Evolutionary conservation across 2,329 filamentous ascomycete genomes (phyloP).

Genomic region (Diaporthe destruens): DNA sequence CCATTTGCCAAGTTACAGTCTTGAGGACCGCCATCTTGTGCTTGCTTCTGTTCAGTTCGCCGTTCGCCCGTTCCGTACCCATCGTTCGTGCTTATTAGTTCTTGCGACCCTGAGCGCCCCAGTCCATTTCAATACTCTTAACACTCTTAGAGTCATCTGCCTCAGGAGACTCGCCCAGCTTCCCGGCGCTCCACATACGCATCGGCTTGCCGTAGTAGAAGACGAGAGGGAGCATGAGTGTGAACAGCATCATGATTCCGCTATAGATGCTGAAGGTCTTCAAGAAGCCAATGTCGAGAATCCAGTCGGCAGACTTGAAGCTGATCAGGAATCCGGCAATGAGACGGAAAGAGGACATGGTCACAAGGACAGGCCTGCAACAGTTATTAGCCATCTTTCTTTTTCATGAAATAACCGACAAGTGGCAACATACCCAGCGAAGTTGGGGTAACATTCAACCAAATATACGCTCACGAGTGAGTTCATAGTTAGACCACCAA

Average conservation of each 20-base stretch:
- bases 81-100: background rate
- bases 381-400: background rate
- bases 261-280: slow-evolving; percentile 43
- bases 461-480: slow-evolving; percentile 41
- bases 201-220: slow-evolving; percentile 41
- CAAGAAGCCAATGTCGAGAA: slow-evolving; percentile 42
- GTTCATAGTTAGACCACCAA: slow-evolving; percentile 37
- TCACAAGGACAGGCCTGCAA: slow-evolving; percentile 45
- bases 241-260: slow-evolving; percentile 40
- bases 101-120: slow-evolving; percentile 3
- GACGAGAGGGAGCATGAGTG: slow-evolving; percentile 42
- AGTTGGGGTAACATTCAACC: slow-evolving; percentile 44
- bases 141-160: slow-evolving; percentile 39
- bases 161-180: slow-evolving; percentile 5
- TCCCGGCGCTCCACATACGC: slow-evolving; percentile 39
- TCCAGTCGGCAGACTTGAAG: slow-evolving; percentile 44
- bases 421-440: slow-evolving; percentile 42
- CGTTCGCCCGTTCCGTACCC: too few species aligned
- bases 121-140: slow-evolving; percentile 37
- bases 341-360: slow-evolving; percentile 45
- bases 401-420: too few species aligned
- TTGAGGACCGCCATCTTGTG: background rate
- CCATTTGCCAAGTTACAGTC: background rate
- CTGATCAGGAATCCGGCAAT: slow-evolving; percentile 44
- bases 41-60: background rate